These are phyloP conservation scores for Acidomyces sp. DNA, from an alignment of 495 filamentous ascomycete genomes.

Conservation along the genomic window DNA sequence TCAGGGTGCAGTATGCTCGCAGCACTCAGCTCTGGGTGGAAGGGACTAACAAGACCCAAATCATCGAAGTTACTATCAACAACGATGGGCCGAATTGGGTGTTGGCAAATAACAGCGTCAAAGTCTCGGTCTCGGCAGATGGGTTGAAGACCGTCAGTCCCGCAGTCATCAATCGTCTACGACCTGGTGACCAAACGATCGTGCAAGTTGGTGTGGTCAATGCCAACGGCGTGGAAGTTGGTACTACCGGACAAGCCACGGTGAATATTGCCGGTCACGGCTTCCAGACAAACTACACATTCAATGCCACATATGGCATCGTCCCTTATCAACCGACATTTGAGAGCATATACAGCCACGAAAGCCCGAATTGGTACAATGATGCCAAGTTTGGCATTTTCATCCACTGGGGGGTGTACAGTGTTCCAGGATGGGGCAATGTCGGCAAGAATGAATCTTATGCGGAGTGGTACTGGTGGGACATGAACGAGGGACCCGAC, in stretches of 20 bases:
- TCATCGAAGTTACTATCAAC: constrained; percentile 39
- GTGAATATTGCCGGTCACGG: constrained; percentile 24
- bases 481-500: constrained; percentile 26
- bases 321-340: constrained; percentile 26
- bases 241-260: constrained; percentile 22
- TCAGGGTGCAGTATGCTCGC: constrained; percentile 36
- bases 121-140: constrained; percentile 27
- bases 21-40: constrained; percentile 41
- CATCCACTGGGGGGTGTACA: constrained; percentile 44
- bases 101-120: constrained; percentile 29
- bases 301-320: constrained; percentile 30
- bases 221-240: constrained; percentile 5
- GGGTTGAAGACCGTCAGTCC: constrained; percentile 30
- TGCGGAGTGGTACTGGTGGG: constrained; percentile 42
- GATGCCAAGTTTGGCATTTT: constrained; percentile 44
- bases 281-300: constrained; percentile 22
- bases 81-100: constrained; percentile 36
- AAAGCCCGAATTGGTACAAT: constrained; percentile 41
- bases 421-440: constrained; percentile 45
- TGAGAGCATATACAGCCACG: constrained; percentile 34
- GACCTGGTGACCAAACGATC: constrained; percentile 39
- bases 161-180: constrained; percentile 36
- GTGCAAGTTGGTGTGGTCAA: constrained; percentile 36
- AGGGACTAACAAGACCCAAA: constrained; percentile 34
- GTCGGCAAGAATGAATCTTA: constrained; percentile 37